Evolutionary conservation across 345 rosid species (phyloP).

Genomic region (Aurinia saxatilis): DNA sequence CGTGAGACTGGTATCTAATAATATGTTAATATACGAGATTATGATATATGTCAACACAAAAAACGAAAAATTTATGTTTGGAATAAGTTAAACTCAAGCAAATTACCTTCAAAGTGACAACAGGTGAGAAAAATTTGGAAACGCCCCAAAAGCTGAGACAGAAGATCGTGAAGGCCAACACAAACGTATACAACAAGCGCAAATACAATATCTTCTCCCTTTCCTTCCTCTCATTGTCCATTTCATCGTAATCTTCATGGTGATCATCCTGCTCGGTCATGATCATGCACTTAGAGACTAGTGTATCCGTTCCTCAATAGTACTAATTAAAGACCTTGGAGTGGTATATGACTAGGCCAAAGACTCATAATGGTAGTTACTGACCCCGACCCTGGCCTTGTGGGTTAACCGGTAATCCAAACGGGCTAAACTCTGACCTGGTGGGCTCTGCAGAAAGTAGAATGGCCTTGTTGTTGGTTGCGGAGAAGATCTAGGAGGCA

Average conservation of each 20-base stretch:
- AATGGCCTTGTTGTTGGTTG: conserved; percentile 48
- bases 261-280: not conserved
- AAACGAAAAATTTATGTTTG: not conserved
- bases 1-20: no score
- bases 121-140: conserved; percentile 62
- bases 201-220: conserved; percentile 41
- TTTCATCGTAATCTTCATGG: conserved; percentile 31
- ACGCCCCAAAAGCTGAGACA: conserved; percentile 80
- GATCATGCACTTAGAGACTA: conserved; percentile 35
- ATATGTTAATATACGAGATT: no score
- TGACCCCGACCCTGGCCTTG: conserved; percentile 62
- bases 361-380: conserved; percentile 53
- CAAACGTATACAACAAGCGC: conserved; percentile 41
- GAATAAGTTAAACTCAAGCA: not conserved
- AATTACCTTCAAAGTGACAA: conserved; percentile 52
- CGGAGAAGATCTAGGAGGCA: conserved; percentile 49
- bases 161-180: conserved; percentile 52
- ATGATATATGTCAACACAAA: no score
- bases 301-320: conserved; percentile 57
- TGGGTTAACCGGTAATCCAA: conserved; percentile 54
- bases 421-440: conserved; percentile 64
- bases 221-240: conserved; percentile 5
- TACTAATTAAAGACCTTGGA: conserved; percentile 48
- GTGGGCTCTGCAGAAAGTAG: conserved; percentile 89
- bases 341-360: conserved; percentile 65